Percentiles rank a stretch among this genome's conserved stretches.
Conservation (phyloP, 176 grass and related monocot genomes). For the Musa beccarii region DNA sequence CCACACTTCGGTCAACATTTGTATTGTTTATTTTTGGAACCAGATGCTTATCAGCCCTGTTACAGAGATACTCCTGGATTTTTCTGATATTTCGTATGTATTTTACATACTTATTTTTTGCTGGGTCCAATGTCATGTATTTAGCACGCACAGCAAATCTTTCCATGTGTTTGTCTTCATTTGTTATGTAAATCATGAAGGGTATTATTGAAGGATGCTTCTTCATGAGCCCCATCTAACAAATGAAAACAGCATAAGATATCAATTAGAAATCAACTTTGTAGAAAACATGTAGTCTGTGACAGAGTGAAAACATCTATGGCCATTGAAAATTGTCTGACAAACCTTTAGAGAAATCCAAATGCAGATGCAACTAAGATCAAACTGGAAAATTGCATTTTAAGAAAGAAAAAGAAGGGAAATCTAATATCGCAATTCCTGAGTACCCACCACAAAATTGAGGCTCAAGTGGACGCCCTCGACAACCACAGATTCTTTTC, state of each 20-base stretch:
- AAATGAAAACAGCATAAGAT: slow-evolving; percentile 16
- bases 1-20: slow-evolving; percentile 85
- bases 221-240: slow-evolving; percentile 99
- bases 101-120: slow-evolving; percentile 94
- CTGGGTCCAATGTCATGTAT: slow-evolving; percentile 91
- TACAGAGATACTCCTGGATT: slow-evolving; percentile 85
- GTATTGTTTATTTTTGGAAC: slow-evolving; percentile 98
- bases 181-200: slow-evolving; percentile 94
- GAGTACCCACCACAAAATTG: slow-evolving; percentile 78
- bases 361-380: not conserved
- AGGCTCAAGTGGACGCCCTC: slow-evolving; percentile 98
- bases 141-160: slow-evolving; percentile 90
- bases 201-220: slow-evolving; percentile 96
- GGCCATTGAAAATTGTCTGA: no score
- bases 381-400: not conserved
- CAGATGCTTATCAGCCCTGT: slow-evolving; percentile 82
- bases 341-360: no score
- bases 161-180: slow-evolving; percentile 92
- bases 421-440: slow-evolving; percentile 7
- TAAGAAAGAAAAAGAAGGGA: slow-evolving; percentile 2
- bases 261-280: slow-evolving; percentile 19
- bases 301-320: not conserved
- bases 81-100: slow-evolving; percentile 85
- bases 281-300: slow-evolving; percentile 3
- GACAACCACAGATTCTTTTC: slow-evolving; percentile 87